Conservation (phyloP, 352 stramenopile species). For the Globisporangium sylvaticum region DNA sequence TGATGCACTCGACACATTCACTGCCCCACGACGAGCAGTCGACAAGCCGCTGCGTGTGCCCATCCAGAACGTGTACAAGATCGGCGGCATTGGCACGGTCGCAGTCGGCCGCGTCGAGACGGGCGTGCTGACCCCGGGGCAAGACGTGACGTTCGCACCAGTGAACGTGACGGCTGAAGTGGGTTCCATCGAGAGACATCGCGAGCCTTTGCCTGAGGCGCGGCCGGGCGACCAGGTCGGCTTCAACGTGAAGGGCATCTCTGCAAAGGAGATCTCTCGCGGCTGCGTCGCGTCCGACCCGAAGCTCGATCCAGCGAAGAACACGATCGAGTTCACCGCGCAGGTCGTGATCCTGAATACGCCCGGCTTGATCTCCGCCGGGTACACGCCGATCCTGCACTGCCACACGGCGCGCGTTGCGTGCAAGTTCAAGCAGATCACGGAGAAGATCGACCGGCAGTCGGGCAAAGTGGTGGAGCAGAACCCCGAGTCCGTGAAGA, state of each 20-base stretch:
- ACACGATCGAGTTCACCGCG: slow-evolving; percentile 87
- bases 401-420: slow-evolving; percentile 97
- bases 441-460: slow-evolving; percentile 95
- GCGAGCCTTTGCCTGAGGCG: slow-evolving; percentile 91
- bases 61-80: slow-evolving; percentile 98
- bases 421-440: slow-evolving; percentile 94
- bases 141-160: slow-evolving; percentile 90
- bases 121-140: slow-evolving; percentile 93
- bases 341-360: slow-evolving; percentile 98
- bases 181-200: slow-evolving; percentile 96
- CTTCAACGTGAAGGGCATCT: slow-evolving; percentile 97
- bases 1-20: slow-evolving; percentile 90
- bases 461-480: slow-evolving; percentile 94
- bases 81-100: slow-evolving; percentile 95
- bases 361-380: slow-evolving; percentile 88
- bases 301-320: slow-evolving; percentile 89
- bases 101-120: slow-evolving; percentile 97
- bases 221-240: slow-evolving; percentile 94
- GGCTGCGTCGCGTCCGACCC: slow-evolving; percentile 94
- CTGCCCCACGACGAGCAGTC: slow-evolving; percentile 85
- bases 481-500: slow-evolving; percentile 94
- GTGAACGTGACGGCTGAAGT: slow-evolving; percentile 84
- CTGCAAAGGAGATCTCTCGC: slow-evolving; percentile 91
- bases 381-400: slow-evolving; percentile 96
- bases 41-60: slow-evolving; percentile 96